Base-by-base conservation (phyloP, 768 basidiomycete species). In the Kwoniella sp. region DNA sequence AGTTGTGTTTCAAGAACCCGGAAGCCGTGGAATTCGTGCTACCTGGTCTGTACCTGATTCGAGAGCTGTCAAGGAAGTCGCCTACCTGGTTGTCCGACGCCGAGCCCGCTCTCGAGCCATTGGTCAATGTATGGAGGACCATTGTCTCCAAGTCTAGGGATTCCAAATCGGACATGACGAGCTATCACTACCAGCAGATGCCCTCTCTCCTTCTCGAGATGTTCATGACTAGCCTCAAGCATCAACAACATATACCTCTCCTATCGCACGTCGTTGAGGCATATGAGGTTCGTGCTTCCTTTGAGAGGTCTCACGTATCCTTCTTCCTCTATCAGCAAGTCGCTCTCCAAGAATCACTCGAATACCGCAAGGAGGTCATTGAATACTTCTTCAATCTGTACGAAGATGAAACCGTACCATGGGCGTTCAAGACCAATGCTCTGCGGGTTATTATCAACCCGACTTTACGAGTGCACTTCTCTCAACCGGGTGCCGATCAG, bases 321-420 rank as follows among this genome's bases (percentile, higher is more conserved):
- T 88, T 88, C 61, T 98, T 96, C 83, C 85, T 99, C 2, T 95
- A 93, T 74, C 83, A 85, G 13, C 90, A 92, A 72, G 90, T 94
- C 28, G 91, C 93, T 1, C 82, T 90, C 55, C 89, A 85, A 74
- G 83, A 87, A 26, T 86, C 89, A 68, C 76, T 86, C 23, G 82
- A 85, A 52, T 81, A 83, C 81, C 90, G 90, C 45, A 87, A 91
- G n/a, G 90, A 90, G 61, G 82, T 96, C 53, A 82, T 99, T 37
- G 84, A 88, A 78, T 88, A 91, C 60, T 98, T 97, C 81, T 82
- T 94, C 63, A 86, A 86, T 47, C 90, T 93, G 87, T 95, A 94
- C 80, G 86, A 86, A 25, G 81, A 80, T 54, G 87, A 89, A 59
- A 73, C 82, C 1, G 84, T 86, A 61, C 83, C 88, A 3, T 89